Evolutionary conservation across 1,284 basidiomycete genomes (phyloP).

Genomic region (Leccinum griseonigrum): DNA sequence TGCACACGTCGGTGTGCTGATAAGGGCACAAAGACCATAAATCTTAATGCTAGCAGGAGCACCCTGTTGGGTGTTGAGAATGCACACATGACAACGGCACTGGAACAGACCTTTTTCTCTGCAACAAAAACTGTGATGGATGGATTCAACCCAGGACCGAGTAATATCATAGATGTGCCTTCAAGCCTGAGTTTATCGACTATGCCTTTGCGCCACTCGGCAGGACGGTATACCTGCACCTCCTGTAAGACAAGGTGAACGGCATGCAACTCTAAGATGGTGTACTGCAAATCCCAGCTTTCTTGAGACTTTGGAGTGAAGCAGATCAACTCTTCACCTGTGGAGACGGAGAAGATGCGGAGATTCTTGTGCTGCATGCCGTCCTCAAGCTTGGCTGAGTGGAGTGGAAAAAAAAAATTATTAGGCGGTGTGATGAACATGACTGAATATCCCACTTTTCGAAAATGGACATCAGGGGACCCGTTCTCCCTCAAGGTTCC

Average conservation of each 20-base stretch:
- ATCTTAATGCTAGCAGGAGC: conserved; percentile 90
- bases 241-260: conserved; percentile 82
- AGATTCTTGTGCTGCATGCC: conserved; percentile 86
- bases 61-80: conserved; percentile 47
- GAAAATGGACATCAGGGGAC: too few species aligned
- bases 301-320: conserved; percentile 86
- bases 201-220: conserved; percentile 76
- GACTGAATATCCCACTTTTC: background rate
- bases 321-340: conserved; percentile 76
- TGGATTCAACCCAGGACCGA: conserved; percentile 84
- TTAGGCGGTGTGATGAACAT: conserved; percentile 13
- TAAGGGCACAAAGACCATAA: conserved; percentile 70
- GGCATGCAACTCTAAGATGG: conserved; percentile 87
- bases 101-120: conserved; percentile 77
- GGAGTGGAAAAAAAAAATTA: conserved; percentile 10
- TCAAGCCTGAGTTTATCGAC: conserved; percentile 83
- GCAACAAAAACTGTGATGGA: conserved; percentile 87
- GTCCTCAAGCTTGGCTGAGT: conserved; percentile 72
- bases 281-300: conserved; percentile 90
- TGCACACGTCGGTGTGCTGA: conserved; percentile 59
- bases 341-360: conserved; percentile 78
- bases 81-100: background rate
- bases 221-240: conserved; percentile 84
- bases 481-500: too few species aligned
- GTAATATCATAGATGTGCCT: conserved; percentile 71